Evolutionary conservation across 495 filamentous ascomycete genomes (phyloP).

Genomic region (Daldinia decipiens): DNA sequence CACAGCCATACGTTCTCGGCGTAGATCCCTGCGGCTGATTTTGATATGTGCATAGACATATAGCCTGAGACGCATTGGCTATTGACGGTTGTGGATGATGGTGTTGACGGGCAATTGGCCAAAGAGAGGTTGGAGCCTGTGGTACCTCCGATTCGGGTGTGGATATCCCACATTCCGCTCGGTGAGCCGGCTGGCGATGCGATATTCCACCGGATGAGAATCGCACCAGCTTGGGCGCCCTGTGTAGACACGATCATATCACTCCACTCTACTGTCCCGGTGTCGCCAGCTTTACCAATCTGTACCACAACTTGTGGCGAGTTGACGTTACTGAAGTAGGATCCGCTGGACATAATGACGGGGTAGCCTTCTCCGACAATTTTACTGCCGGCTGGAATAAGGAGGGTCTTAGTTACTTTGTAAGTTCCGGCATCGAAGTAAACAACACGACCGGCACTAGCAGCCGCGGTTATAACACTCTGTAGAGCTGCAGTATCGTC

Average conservation of each 20-base stretch:
- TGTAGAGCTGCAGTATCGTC: constrained; percentile 77
- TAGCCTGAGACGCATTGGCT: constrained; percentile 72
- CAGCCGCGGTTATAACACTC: constrained; percentile 67
- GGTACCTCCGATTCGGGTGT: constrained; percentile 82
- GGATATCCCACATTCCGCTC: constrained; percentile 88
- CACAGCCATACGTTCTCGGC: constrained; percentile 77
- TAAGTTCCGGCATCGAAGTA: constrained; percentile 91
- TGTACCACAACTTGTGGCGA: constrained; percentile 76
- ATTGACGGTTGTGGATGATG: constrained; percentile 58
- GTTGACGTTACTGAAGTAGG: constrained; percentile 70
- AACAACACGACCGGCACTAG: constrained; percentile 67
- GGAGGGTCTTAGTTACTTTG: constrained; percentile 78
- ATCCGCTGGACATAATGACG: constrained; percentile 78
- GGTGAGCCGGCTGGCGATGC: constrained; percentile 67
- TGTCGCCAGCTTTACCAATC: constrained; percentile 75
- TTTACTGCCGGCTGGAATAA: constrained; percentile 73
- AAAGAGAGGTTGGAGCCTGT: constrained; percentile 81
- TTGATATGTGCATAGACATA: constrained; percentile 74
- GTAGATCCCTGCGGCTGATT: constrained; percentile 63
- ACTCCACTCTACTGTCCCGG: constrained; percentile 79
- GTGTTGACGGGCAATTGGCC: constrained; percentile 73
- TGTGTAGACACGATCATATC: constrained; percentile 80
- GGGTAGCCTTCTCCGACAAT: constrained; percentile 88
- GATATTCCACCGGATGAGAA: constrained; percentile 90
- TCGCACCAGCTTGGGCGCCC: constrained; percentile 79